Evolutionary conservation across 345 rosid genomes (phyloP).

Genomic region (Eucalyptus leucophloia): DNA sequence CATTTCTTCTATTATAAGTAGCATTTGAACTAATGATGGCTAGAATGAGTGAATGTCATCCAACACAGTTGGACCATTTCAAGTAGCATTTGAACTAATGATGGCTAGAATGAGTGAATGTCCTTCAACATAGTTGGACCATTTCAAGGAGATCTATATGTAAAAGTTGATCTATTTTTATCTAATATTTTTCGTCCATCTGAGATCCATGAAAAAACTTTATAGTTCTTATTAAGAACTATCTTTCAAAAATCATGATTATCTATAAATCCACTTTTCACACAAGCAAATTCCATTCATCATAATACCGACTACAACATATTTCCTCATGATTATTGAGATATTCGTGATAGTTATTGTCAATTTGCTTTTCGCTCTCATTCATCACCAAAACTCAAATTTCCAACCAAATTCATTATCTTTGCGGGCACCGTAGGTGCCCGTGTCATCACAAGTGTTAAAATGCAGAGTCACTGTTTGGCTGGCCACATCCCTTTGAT

Average conservation of each 20-base stretch:
- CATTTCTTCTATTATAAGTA: neutral
- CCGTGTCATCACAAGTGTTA: neutral
- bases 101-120: neutral
- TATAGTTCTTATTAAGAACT: neutral
- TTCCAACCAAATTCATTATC: neutral
- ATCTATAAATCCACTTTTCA: neutral
- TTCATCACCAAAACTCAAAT: neutral
- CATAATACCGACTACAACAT: too few species aligned
- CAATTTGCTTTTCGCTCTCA: neutral
- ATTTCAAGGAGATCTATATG: neutral
- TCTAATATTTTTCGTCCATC: neutral
- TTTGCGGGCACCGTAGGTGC: neutral
- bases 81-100: neutral
- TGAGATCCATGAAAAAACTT: neutral
- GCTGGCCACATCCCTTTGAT: neutral
- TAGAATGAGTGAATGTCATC: neutral
- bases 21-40: neutral
- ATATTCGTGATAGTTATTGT: neutral
- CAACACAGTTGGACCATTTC: neutral
- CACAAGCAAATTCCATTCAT: neutral
- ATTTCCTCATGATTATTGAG: too few species aligned
- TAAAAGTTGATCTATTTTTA: too few species aligned
- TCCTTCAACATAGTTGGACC: neutral
- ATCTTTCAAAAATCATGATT: too few species aligned
- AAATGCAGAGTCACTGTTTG: neutral